phyloP scores from a whole-genome alignment of 768 basidiomycete genomes.

The Chiua virens region DNA sequence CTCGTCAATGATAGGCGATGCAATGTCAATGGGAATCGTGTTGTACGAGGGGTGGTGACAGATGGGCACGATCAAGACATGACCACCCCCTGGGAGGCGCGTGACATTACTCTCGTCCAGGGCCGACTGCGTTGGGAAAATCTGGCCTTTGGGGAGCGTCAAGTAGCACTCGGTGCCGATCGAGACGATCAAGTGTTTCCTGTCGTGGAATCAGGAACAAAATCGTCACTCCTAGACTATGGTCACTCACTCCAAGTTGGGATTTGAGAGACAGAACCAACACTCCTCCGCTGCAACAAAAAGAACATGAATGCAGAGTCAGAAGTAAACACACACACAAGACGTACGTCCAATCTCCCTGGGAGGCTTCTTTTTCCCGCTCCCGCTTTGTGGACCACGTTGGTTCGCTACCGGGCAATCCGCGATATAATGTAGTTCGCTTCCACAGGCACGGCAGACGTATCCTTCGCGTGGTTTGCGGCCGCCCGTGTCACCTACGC shows the following conservation, averaged over 20 bases:
- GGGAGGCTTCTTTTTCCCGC: slow-evolving; percentile 47
- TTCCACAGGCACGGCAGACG: slow-evolving; percentile 88
- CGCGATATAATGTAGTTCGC: slow-evolving; percentile 79
- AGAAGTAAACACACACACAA: not conserved
- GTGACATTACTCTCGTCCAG: slow-evolving; percentile 38
- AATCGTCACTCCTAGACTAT: not conserved
- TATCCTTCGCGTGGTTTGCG: slow-evolving; percentile 84
- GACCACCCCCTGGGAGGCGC: slow-evolving; percentile 89
- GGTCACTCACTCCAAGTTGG: slow-evolving; percentile 71
- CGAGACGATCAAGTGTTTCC: slow-evolving; percentile 93
- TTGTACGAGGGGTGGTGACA: slow-evolving; percentile 89
- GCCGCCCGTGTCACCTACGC: slow-evolving; percentile 80
- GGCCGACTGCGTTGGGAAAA: slow-evolving; percentile 74
- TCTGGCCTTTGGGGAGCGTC: slow-evolving; percentile 94
- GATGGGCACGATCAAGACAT: slow-evolving; percentile 92
- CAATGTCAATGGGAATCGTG: slow-evolving; percentile 77
- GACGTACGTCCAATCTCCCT: slow-evolving; percentile 84
- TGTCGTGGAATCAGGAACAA: slow-evolving; percentile 30
- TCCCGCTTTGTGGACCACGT: slow-evolving; percentile 32
- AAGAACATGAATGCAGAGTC: not conserved
- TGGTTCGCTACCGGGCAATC: slow-evolving; percentile 79
- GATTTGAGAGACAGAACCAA: slow-evolving; percentile 98
- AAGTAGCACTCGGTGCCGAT: slow-evolving; percentile 94
- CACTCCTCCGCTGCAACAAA: slow-evolving; percentile 75
- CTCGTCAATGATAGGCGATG: slow-evolving; percentile 74